These are phyloP conservation scores for Wickerhamiella brachini DNA, from an alignment of 805 yeast species.

Conservation along the genomic window DNA sequence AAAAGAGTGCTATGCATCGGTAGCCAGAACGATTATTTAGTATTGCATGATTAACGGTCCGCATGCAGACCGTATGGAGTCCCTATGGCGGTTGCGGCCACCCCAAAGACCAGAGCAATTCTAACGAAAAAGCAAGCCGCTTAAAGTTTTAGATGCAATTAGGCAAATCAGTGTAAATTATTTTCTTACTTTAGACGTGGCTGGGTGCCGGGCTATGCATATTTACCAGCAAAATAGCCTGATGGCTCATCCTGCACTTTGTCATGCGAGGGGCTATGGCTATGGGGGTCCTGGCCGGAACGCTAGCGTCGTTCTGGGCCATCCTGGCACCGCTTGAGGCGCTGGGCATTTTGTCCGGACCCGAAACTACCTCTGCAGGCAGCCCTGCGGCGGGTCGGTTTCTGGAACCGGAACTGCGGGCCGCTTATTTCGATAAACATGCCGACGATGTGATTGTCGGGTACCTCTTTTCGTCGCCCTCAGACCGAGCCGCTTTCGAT, in stretches of 20 bases:
- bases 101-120: no score
- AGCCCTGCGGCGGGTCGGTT: constrained; percentile 12
- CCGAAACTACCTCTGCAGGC: neutral
- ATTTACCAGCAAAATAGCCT: neutral
- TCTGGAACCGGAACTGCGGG: neutral
- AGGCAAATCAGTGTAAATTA: neutral
- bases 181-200: neutral
- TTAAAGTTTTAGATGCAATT: no score
- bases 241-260: neutral
- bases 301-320: neutral
- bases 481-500: constrained; percentile 1
- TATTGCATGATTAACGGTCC: neutral
- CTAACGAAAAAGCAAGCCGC: no score
- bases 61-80: no score
- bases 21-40: no score
- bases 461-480: neutral
- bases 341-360: neutral
- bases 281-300: neutral
- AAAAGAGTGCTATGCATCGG: no score
- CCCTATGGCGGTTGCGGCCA: no score
- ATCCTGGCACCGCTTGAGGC: neutral
- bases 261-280: constrained; percentile 1
- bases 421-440: neutral
- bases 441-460: constrained; percentile 3
- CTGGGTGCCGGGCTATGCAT: neutral